Evolutionary conservation across 129 eudicot species (phyloP).

Genomic region (Saussurea involucrata): DNA sequence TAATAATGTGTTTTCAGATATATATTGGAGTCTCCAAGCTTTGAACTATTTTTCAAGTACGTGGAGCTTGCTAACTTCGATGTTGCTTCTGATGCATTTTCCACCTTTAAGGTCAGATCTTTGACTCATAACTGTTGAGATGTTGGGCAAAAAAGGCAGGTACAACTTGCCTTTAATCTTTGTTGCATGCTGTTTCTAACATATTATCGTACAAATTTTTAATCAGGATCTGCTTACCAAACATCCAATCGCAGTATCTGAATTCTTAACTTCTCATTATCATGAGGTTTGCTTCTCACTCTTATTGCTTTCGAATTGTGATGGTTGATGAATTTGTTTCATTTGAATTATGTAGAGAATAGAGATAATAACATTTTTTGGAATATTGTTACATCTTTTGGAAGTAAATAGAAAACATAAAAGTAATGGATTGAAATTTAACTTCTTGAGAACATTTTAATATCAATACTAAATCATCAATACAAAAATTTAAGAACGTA

Average conservation of each 20-base stretch:
- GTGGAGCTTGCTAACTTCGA: conserved; percentile 93
- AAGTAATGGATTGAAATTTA: background rate
- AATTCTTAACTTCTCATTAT: conserved; percentile 70
- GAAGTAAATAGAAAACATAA: background rate
- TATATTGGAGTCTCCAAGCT: conserved; percentile 91
- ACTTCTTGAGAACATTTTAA: background rate
- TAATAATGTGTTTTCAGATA: conserved; percentile 55
- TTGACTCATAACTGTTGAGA: conserved; percentile 16
- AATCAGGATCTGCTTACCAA: conserved; percentile 88
- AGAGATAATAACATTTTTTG: background rate
- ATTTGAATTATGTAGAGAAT: background rate
- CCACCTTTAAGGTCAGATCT: conserved; percentile 83
- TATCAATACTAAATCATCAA: background rate
- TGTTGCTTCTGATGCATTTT: conserved; percentile 96
- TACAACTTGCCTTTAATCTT: conserved; percentile 8
- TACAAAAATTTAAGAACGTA: background rate
- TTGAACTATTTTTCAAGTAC: conserved; percentile 85
- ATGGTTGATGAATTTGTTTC: background rate
- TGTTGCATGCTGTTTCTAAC: conserved; percentile 22
- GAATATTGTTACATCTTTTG: background rate
- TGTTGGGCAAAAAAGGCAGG: background rate
- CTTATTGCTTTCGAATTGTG: background rate
- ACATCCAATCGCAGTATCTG: conserved; percentile 73
- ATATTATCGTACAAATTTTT: conserved; percentile 1
- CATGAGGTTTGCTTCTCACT: conserved; percentile 55